phyloP scores from a whole-genome alignment of 2,329 filamentous ascomycete genomes.

The Escovopsis sp. region DNA sequence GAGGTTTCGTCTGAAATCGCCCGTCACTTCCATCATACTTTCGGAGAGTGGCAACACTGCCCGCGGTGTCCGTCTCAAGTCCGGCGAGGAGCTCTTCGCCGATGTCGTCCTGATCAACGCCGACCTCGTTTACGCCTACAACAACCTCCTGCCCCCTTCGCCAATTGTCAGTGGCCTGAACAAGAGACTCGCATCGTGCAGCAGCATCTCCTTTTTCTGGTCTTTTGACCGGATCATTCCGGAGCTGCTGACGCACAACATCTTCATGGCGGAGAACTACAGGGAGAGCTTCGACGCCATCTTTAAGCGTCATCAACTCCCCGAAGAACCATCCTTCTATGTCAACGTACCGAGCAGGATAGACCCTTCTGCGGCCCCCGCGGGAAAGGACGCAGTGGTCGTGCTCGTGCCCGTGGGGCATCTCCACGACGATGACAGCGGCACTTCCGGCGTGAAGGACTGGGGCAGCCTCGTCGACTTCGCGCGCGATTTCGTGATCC shows the following conservation, averaged over 20 bases:
- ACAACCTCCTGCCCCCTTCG: conserved; percentile 46
- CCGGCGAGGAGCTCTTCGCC: conserved; percentile 42
- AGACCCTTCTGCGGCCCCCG: conserved; percentile 52
- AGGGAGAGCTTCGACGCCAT: conserved; percentile 61
- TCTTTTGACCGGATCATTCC: conserved; percentile 44
- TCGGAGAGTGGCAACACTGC: neutral
- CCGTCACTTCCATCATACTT: conserved; percentile 41
- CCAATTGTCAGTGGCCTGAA: conserved; percentile 24
- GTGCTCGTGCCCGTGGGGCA: conserved; percentile 62
- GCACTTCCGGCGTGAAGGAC: conserved; percentile 29
- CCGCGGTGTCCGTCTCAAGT: conserved; percentile 41
- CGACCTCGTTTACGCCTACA: conserved; percentile 62
- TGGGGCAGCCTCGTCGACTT: conserved; percentile 45
- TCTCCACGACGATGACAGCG: conserved; percentile 24
- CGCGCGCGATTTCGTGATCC: conserved; percentile 45
- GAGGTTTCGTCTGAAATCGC: conserved; percentile 43
- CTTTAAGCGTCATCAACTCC: conserved; percentile 54
- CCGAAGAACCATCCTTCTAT: conserved; percentile 58
- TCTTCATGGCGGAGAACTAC: conserved; percentile 63
- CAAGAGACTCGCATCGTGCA: conserved; percentile 45
- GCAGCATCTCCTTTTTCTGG: conserved; percentile 68
- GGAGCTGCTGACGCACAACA: conserved; percentile 56
- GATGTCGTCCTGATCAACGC: conserved; percentile 59
- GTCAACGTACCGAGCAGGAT: conserved; percentile 61
- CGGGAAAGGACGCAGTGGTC: conserved; percentile 49